Evolutionary conservation across 1,284 basidiomycete genomes (phyloP).

Genomic region (Apiotrichum brassicae): DNA sequence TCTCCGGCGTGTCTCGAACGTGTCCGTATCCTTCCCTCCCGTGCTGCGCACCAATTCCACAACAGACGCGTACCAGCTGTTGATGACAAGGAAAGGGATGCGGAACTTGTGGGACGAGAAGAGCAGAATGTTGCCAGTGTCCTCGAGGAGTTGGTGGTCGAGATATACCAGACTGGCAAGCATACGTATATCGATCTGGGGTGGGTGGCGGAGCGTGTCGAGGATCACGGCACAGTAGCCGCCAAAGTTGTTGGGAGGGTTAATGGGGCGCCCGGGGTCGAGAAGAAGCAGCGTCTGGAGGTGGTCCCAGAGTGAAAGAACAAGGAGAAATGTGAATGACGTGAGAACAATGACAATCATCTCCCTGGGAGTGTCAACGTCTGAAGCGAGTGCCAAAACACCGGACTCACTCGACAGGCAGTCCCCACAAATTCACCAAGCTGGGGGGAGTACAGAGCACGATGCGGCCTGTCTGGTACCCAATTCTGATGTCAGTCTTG

Average conservation of each 20-base stretch:
- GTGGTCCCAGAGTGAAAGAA: constrained; percentile 15
- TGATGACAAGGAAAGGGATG: constrained; percentile 9
- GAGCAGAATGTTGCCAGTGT: too few relatives aligned
- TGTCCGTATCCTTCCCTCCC: too few relatives aligned
- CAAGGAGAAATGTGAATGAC: constrained; percentile 10
- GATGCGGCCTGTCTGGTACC: too few relatives aligned
- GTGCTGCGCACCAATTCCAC: not conserved
- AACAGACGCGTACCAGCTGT: constrained; percentile 5
- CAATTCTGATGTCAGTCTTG: too few relatives aligned
- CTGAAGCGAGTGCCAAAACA: not conserved
- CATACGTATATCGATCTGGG: too few relatives aligned
- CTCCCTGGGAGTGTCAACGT: not conserved
- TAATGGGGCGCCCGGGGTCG: constrained; percentile 7
- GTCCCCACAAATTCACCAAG: not conserved
- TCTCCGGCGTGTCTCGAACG: not conserved
- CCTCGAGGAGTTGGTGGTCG: too few relatives aligned
- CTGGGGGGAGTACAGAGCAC: too few relatives aligned
- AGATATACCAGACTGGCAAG: too few relatives aligned
- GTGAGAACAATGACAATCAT: not conserved
- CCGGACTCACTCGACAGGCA: not conserved
- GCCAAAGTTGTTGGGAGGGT: constrained; percentile 1
- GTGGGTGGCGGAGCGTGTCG: not conserved
- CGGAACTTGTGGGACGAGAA: constrained; percentile 7
- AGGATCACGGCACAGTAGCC: not conserved
- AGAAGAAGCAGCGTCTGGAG: constrained; percentile 5